Percentiles rank a stretch among this genome's conserved stretches.
Conservation (phyloP, 306 rosid species). For the Trifolium fragiferum region DNA sequence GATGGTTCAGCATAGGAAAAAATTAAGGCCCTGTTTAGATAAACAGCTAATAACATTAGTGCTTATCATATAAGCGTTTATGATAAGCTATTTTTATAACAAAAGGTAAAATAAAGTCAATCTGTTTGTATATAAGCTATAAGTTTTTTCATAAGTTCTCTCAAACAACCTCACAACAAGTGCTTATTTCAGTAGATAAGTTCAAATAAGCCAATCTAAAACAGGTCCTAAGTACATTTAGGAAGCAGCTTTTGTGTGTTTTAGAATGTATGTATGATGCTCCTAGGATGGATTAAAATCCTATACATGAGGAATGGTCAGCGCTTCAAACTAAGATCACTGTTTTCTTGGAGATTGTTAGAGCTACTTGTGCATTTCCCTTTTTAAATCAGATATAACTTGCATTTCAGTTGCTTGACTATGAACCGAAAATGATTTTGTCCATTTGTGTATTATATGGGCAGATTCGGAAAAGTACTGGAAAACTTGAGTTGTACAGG, state of each 20-base stretch:
- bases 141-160: not conserved
- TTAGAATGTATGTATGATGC: not conserved
- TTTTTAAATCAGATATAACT: slow-evolving; percentile 3
- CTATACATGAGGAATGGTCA: slow-evolving; percentile 18
- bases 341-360: slow-evolving; percentile 26
- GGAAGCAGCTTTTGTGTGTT: slow-evolving; percentile 17
- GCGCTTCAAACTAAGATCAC: slow-evolving; percentile 22
- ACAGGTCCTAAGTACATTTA: not conserved
- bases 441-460: slow-evolving; percentile 21
- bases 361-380: slow-evolving; percentile 14
- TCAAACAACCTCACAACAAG: not conserved
- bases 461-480: slow-evolving; percentile 67
- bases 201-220: not conserved
- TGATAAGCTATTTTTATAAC: not conserved
- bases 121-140: not conserved
- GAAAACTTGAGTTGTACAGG: slow-evolving; percentile 79
- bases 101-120: not conserved
- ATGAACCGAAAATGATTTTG: slow-evolving; percentile 25
- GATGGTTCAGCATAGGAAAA: not conserved
- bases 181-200: not conserved
- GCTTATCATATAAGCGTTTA: not conserved
- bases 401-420: slow-evolving; percentile 25
- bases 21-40: not conserved
- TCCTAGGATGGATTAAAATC: slow-evolving; percentile 12
- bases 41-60: not conserved